Conservation (phyloP, 2,329 filamentous ascomycete genomes). For the Aphanoascus verrucosus region DNA sequence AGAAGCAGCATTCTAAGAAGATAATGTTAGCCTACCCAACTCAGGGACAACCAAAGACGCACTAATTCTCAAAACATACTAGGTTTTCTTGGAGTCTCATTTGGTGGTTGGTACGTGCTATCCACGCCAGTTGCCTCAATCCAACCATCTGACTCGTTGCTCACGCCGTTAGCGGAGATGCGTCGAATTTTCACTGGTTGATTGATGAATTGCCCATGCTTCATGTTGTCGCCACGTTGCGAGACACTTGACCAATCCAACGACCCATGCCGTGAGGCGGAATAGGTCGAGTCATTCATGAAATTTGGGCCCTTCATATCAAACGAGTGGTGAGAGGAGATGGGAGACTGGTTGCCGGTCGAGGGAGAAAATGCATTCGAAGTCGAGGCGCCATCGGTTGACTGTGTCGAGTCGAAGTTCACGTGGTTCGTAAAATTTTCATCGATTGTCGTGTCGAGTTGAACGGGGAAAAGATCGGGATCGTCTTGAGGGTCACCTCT, state of each 20-base stretch:
- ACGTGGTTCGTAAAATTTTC: constrained; percentile 23
- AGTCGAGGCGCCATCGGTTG: constrained; percentile 26
- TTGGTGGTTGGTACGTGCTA: constrained; percentile 65
- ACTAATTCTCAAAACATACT: constrained; percentile 34
- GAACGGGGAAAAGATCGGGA: constrained; percentile 36
- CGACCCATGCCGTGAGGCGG: constrained; percentile 19
- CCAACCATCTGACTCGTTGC: constrained; percentile 56
- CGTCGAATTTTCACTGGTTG: constrained; percentile 27
- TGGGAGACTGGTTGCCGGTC: constrained; percentile 31
- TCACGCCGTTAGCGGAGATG: constrained; percentile 17
- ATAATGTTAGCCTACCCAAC: constrained; percentile 20
- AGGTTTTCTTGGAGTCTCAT: constrained; percentile 58
- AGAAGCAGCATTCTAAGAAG: constrained; percentile 67
- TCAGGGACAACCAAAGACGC: neutral
- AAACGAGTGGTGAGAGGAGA: constrained; percentile 25
- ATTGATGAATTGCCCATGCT: constrained; percentile 18
- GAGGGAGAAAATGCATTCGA: constrained; percentile 31
- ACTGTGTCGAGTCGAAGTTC: constrained; percentile 25
- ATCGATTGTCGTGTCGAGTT: constrained; percentile 24
- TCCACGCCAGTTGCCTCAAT: constrained; percentile 92
- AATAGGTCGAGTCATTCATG: constrained; percentile 19
- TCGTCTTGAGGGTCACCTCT: constrained; percentile 38
- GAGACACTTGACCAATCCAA: constrained; percentile 21
- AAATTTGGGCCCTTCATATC: constrained; percentile 15
- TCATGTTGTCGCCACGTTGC: constrained; percentile 16